Base-by-base conservation (phyloP, 1,284 basidiomycete genomes). In the Papiliotrema flavescens region DNA sequence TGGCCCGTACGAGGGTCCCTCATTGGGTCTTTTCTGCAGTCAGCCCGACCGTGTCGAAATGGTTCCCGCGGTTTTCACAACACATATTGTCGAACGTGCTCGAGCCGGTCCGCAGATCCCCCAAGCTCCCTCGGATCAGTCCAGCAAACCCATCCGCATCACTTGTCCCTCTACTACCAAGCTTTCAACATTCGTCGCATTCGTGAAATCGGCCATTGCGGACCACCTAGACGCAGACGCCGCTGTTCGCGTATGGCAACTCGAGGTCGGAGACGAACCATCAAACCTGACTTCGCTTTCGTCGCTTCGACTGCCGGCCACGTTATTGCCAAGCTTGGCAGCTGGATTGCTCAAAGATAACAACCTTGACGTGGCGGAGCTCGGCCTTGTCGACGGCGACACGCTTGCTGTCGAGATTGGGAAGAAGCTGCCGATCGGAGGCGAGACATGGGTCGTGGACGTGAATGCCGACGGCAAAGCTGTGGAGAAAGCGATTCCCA, bases 41-140 rank as follows among this genome's bases (percentile, higher is more conserved):
- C 20, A 76, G 79, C 61, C 55, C 5, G 67, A 63, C 1, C 62
- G 62, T n/a, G 78, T 97, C 56, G 92, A 97, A 74, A 81, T 95
- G 48, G 82, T 83, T 52, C 91, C 92, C 17, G 85, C 86, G 1
- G 78, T 79, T 35, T 79, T 94, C 67, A 82, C 81, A 56, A 81
- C 86, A 26, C 82, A 87, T 66, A 59, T 71, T 32, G 63, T 79
- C 20, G 57, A 70, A 20, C 66, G 71, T 6, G 54, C 69, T 19
- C 54, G 53, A 3, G 56, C 51, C 14, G 39, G 44, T 43, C 37
- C 47, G 13, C 26, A 52, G 24, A 37, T 47, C 5, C 22, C 51
- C 14, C 47, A 44, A 23, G 49, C 53, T 23, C 48, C 39, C 17
- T n/a, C 34, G 44, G 40, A 46, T 14, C 6, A 28, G 19, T 15